Evolutionary conservation across 371 early-diverging fungal species (phyloP).

Genomic region (Umbelopsis sp.): DNA sequence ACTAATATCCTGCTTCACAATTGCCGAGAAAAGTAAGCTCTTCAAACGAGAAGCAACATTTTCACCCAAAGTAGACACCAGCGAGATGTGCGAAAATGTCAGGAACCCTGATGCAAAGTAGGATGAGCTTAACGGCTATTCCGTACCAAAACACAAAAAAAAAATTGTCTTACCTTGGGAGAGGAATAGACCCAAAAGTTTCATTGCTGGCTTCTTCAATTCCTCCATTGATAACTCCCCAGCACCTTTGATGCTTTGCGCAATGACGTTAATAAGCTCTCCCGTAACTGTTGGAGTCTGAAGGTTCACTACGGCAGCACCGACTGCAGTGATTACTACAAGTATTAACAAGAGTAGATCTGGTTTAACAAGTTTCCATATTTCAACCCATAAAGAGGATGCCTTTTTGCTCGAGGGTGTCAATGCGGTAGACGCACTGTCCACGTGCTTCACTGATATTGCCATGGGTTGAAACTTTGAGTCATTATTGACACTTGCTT

Average conservation of each 20-base stretch:
- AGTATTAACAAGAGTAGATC: slow-evolving; percentile 57
- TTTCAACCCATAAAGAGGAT: slow-evolving; percentile 29
- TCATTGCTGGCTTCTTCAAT: slow-evolving; percentile 57
- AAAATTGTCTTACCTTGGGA: slow-evolving; percentile 49
- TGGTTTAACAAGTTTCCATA: slow-evolving; percentile 56
- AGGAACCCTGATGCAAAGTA: slow-evolving; percentile 39
- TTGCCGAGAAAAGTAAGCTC: slow-evolving; percentile 52
- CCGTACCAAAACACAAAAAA: no score
- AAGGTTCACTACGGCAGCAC: slow-evolving; percentile 69
- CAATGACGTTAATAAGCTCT: slow-evolving; percentile 71
- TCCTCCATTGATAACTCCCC: slow-evolving; percentile 35
- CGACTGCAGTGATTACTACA: slow-evolving; percentile 63
- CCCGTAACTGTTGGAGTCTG: slow-evolving; percentile 76
- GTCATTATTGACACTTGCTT: not conserved
- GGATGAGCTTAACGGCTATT: not conserved
- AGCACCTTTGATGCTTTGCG: slow-evolving; percentile 39
- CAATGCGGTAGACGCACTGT: not conserved
- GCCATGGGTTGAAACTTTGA: not conserved
- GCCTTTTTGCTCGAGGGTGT: not conserved
- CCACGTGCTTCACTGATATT: slow-evolving; percentile 3
- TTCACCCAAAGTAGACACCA: slow-evolving; percentile 77
- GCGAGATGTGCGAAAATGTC: slow-evolving; percentile 74
- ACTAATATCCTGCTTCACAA: slow-evolving; percentile 70
- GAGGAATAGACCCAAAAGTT: slow-evolving; percentile 56
- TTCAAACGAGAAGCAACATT: slow-evolving; percentile 65